Base-by-base conservation (phyloP, 2,329 filamentous ascomycete species). In the Geosmithia putterillii region DNA sequence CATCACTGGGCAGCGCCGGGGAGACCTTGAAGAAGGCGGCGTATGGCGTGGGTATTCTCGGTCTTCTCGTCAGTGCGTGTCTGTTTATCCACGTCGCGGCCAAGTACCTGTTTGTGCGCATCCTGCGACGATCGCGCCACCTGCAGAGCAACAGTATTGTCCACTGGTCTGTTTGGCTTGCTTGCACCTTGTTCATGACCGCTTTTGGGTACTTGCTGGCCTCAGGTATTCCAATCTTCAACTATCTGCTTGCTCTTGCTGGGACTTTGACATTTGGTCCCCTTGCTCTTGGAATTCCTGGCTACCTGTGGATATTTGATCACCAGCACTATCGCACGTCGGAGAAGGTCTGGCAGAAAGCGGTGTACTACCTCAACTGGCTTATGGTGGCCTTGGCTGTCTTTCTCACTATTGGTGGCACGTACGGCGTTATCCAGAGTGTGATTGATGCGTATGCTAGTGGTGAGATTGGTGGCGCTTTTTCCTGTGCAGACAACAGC, bases 1-100 rank as follows among this genome's bases (percentile, higher is more conserved):
- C 79, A 0, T 74, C 76, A 1, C 66, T 82, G 0, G 77, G 77
- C 7, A 76, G 69, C 34, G 78, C 78, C 0, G 77, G 78, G 9
- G 61, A 64, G 4, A 69, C 65, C 0, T 62, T 81, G 49, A 80
- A 81, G 60, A 79, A 75, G 54, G 65, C 80, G 0, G 59, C 74
- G 0, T 82, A 81, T 50, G 78, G 76, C 3, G 63, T 81, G 38
- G 77, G 67, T 3, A 54, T 80, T 8, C 60, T 70, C 4, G 74
- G 74, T 2, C 61, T 81, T 23, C 45, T 57, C 8, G 51, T 58
- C 10, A 58, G 55, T 22, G 57, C 55, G 2, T 57, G 57, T 38
- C 48, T 62, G 10, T 63, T 58, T 47, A 49, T 59, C 15, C 62
- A 65, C n/a, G 57, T 62, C 4, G 58, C 61, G 2, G 58, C 63